phyloP scores from a whole-genome alignment of 768 basidiomycete species.

The Leucogyrophana mollusca region DNA sequence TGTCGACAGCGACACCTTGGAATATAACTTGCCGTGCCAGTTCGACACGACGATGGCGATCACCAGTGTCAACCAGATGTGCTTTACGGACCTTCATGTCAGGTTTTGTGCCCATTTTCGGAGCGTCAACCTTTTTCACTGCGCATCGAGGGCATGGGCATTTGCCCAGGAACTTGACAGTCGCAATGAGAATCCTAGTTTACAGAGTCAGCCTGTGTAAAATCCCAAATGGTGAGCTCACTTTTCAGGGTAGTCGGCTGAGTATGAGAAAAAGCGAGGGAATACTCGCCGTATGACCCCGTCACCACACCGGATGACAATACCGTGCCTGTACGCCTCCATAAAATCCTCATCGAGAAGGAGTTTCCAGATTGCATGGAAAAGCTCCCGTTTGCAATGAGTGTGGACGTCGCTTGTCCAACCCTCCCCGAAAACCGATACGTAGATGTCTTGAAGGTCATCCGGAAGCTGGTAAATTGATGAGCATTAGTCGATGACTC shows the following conservation, averaged over 20 bases:
- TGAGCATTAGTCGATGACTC: too few species aligned
- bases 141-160: slow-evolving; percentile 20
- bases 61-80: not conserved
- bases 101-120: slow-evolving; percentile 4
- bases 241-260: slow-evolving; percentile 26
- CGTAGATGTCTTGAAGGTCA: slow-evolving; percentile 7
- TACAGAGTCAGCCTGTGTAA: too few species aligned
- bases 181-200: too few species aligned
- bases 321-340: slow-evolving; percentile 13
- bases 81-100: slow-evolving; percentile 4
- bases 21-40: slow-evolving; percentile 3
- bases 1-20: not conserved
- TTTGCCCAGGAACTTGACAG: slow-evolving; percentile 23
- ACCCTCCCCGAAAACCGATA: not conserved
- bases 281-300: slow-evolving; percentile 8
- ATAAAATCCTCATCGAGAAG: slow-evolving; percentile 17
- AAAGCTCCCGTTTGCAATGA: slow-evolving; percentile 16
- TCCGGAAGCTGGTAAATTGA: slow-evolving; percentile 2
- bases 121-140: slow-evolving; percentile 3
- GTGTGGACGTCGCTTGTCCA: slow-evolving; percentile 4
- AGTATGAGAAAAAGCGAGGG: slow-evolving; percentile 15
- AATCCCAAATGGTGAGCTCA: slow-evolving; percentile 1
- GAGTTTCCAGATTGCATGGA: slow-evolving; percentile 16
- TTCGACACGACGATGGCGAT: slow-evolving; percentile 2
- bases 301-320: slow-evolving; percentile 14